These are phyloP conservation scores for Paraleonurus japonicus DNA, from an alignment of 257 asterid genomes.

Conservation along the genomic window DNA sequence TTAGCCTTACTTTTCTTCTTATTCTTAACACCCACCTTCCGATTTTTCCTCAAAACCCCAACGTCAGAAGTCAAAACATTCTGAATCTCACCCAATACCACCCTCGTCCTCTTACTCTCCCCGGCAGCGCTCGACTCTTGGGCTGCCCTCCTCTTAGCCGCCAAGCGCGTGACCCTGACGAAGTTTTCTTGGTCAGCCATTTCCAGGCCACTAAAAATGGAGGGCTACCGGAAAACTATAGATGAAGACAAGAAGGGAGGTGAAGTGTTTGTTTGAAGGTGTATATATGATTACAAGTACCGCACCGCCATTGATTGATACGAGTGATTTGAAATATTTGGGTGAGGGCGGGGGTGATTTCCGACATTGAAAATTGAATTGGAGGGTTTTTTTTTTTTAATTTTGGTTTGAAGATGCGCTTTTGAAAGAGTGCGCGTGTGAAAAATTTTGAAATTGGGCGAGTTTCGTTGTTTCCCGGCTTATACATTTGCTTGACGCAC, in stretches of 20 bases:
- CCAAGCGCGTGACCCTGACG: conserved; percentile 68
- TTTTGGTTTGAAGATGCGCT: not conserved
- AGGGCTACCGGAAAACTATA: conserved; percentile 20
- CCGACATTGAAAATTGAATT: conserved; percentile 22
- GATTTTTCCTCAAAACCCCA: conserved; percentile 4
- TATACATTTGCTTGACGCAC: no score
- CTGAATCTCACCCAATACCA: conserved; percentile 82
- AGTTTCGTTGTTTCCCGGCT: no score
- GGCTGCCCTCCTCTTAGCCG: conserved; percentile 77
- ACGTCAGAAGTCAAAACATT: conserved; percentile 31
- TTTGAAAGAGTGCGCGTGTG: no score
- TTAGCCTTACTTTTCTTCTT: conserved; percentile 30
- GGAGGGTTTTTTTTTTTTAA: not conserved
- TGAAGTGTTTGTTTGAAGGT: conserved; percentile 10
- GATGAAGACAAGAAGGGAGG: not conserved
- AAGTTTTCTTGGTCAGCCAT: conserved; percentile 72
- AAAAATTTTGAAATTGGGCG: not conserved
- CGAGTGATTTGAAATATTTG: conserved; percentile 31
- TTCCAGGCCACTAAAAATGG: not conserved
- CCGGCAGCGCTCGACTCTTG: conserved; percentile 38
- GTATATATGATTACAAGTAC: conserved; percentile 25
- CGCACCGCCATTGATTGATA: conserved; percentile 45
- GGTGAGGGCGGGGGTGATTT: conserved; percentile 31
- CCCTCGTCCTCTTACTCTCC: conserved; percentile 56
- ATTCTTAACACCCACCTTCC: conserved; percentile 15